Evolutionary conservation across 129 eudicot genomes (phyloP).

Genomic region (Helianthus tuberosus): DNA sequence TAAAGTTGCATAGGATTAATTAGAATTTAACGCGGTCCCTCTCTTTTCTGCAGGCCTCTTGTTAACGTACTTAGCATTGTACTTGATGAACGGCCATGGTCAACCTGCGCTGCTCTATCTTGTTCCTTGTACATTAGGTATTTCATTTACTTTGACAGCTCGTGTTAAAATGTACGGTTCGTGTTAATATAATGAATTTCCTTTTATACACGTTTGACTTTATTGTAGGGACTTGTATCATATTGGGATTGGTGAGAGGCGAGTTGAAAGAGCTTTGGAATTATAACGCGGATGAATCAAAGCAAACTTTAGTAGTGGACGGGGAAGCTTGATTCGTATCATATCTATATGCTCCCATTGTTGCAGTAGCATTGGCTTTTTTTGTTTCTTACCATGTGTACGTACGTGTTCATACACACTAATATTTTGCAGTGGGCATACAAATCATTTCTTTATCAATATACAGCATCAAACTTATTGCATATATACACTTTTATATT

Average conservation of each 20-base stretch:
- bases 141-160: neutral
- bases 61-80: slow-evolving; percentile 69
- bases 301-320: slow-evolving; percentile 31
- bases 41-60: slow-evolving; percentile 52
- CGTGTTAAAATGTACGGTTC: neutral
- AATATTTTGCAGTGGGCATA: neutral
- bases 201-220: neutral
- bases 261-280: slow-evolving; percentile 82
- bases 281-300: slow-evolving; percentile 35
- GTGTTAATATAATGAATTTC: neutral
- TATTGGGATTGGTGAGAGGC: slow-evolving; percentile 68
- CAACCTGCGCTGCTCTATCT: slow-evolving; percentile 97
- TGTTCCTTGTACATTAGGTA: slow-evolving; percentile 94
- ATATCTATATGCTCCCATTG: neutral
- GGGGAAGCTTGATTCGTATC: slow-evolving; percentile 29
- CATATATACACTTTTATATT: neutral
- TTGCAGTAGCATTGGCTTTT: neutral
- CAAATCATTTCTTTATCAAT: neutral
- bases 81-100: slow-evolving; percentile 91
- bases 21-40: neutral
- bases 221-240: slow-evolving; percentile 61
- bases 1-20: slow-evolving; percentile 5
- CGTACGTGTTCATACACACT: neutral
- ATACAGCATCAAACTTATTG: slow-evolving; percentile 3
- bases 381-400: neutral